A percentile compares a stretch with the other conserved stretches of the same genome.
These are phyloP conservation scores for Coffea eugenioides DNA, from an alignment of 257 asterid species.

Conservation along the genomic window DNA sequence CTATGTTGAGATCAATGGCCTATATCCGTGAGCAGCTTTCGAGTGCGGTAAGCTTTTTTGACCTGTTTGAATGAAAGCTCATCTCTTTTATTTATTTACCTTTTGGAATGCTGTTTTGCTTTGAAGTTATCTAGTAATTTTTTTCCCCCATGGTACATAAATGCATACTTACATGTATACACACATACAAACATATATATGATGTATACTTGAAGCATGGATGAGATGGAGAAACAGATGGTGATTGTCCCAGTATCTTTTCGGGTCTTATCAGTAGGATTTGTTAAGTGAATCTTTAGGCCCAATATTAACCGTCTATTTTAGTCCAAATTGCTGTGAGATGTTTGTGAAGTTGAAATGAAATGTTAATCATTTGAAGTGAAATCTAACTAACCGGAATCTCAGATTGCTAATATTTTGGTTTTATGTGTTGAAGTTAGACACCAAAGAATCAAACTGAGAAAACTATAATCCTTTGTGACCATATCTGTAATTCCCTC, in stretches of 20 bases:
- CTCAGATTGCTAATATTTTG: not conserved
- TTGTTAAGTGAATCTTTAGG: not conserved
- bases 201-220: not conserved
- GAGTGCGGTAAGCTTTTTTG: conserved; percentile 41
- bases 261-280: not conserved
- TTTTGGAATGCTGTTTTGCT: not conserved
- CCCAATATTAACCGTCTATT: not conserved
- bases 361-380: not conserved
- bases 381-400: not conserved
- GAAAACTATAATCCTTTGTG: not conserved
- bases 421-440: not conserved
- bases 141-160: no score
- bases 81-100: not conserved
- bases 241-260: not conserved
- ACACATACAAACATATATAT: no score
- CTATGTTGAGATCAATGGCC: conserved; percentile 86
- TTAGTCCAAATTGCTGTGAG: not conserved
- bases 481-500: not conserved
- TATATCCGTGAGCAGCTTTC: conserved; percentile 82
- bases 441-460: not conserved
- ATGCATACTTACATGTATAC: no score
- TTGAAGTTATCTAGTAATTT: not conserved
- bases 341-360: conserved; percentile 4
- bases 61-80: conserved; percentile 12
- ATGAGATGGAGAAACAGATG: not conserved